phyloP scores from a whole-genome alignment of 768 basidiomycete species.

The Mycena rosella region DNA sequence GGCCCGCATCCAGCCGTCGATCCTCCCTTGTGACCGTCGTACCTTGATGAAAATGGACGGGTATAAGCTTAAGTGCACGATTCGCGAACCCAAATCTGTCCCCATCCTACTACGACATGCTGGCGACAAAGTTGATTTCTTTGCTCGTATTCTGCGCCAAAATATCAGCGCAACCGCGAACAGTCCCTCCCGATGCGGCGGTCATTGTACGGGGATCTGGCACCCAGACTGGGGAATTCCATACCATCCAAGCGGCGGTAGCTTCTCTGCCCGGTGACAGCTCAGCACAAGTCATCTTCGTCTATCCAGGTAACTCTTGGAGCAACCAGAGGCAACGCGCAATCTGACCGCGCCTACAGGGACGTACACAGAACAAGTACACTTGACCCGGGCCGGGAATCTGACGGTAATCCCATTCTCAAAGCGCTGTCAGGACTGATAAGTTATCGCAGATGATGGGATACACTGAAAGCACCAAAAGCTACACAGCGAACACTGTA shows the following conservation, averaged over 20 bases:
- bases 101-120: too few relatives aligned
- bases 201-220: slow-evolving; percentile 13
- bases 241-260: slow-evolving; percentile 14
- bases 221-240: slow-evolving; percentile 13
- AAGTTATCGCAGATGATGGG: slow-evolving; percentile 19
- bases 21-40: too few relatives aligned
- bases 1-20: too few relatives aligned
- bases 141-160: background rate
- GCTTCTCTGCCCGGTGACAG: slow-evolving; percentile 12
- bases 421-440: background rate
- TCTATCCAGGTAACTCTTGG: slow-evolving; percentile 17
- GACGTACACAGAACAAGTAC: slow-evolving; percentile 28
- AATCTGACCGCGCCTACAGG: slow-evolving; percentile 2
- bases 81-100: too few relatives aligned
- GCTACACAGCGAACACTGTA: slow-evolving; percentile 13
- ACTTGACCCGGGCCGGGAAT: slow-evolving; percentile 15
- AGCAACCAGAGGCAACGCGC: background rate
- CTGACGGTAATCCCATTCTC: slow-evolving; percentile 14
- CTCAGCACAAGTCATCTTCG: slow-evolving; percentile 18
- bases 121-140: background rate
- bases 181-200: slow-evolving; percentile 8
- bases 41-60: too few relatives aligned
- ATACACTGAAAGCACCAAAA: slow-evolving; percentile 1
- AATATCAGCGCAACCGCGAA: background rate
- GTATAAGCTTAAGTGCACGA: too few relatives aligned